Evolutionary conservation across 352 stramenopile species (phyloP).

Genomic region (Phytophthora meadii): DNA sequence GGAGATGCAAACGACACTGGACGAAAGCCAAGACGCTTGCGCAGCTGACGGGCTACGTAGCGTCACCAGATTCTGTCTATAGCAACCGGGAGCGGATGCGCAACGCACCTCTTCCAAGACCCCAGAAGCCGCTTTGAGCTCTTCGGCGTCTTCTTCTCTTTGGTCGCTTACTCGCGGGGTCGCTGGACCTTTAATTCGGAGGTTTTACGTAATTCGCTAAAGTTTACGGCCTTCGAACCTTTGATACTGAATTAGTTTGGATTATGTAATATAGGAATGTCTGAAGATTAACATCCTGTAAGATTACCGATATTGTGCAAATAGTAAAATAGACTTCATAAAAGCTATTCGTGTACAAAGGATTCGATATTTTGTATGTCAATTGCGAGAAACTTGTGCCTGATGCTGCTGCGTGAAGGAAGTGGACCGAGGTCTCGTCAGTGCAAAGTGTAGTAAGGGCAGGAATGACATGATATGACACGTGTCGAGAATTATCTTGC

Average conservation of each 20-base stretch:
- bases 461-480: background rate
- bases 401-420: constrained; percentile 19
- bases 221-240: constrained; percentile 9
- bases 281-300: no score
- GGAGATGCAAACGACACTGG: constrained; percentile 1
- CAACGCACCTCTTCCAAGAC: constrained; percentile 44
- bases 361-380: background rate
- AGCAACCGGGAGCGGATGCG: constrained; percentile 9
- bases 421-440: constrained; percentile 28
- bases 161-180: constrained; percentile 29
- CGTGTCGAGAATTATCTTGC: no score
- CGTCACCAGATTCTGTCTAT: background rate
- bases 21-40: constrained; percentile 9
- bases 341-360: background rate
- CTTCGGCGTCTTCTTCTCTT: constrained; percentile 39
- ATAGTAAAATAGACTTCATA: background rate
- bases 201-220: constrained; percentile 11
- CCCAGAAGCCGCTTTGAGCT: constrained; percentile 41
- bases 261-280: no score
- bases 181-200: constrained; percentile 9
- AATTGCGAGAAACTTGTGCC: background rate
- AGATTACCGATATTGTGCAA: no score
- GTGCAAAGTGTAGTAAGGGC: background rate
- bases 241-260: no score
- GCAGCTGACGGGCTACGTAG: background rate